Evolutionary conservation across 2,329 filamentous ascomycete species (phyloP).

Genomic region (Talaromyces marneffei): DNA sequence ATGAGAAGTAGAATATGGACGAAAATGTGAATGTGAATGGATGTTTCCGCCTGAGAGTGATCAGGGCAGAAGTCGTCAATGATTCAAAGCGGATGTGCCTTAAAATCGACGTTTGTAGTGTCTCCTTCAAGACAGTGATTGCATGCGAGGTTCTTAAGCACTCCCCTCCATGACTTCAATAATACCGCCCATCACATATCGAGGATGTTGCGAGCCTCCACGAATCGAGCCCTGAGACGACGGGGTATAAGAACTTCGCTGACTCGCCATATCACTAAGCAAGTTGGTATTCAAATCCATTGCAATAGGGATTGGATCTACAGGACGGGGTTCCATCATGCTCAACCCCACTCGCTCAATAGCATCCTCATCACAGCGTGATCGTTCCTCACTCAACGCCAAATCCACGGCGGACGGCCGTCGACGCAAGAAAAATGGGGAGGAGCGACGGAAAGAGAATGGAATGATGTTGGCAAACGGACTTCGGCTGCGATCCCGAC

Average conservation of each 20-base stretch:
- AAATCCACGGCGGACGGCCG: constrained; percentile 41
- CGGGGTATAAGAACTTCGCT: constrained; percentile 12
- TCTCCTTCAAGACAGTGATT: too few relatives aligned
- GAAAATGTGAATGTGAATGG: background rate
- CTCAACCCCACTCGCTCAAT: constrained; percentile 38
- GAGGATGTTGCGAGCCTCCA: constrained; percentile 23
- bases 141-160: too few relatives aligned
- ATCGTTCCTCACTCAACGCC: constrained; percentile 39
- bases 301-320: constrained; percentile 28
- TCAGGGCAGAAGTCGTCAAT: background rate
- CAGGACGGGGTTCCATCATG: constrained; percentile 42
- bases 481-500: constrained; percentile 26
- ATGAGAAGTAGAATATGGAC: background rate
- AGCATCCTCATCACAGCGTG: constrained; percentile 33
- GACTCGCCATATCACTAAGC: constrained; percentile 15
- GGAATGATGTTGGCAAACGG: constrained; percentile 15
- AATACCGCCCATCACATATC: constrained; percentile 44
- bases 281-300: constrained; percentile 21
- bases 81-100: background rate
- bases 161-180: constrained; percentile 43
- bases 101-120: background rate
- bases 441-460: constrained; percentile 26
- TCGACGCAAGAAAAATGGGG: constrained; percentile 32
- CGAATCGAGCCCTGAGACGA: constrained; percentile 11
- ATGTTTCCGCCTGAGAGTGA: background rate